Evolutionary conservation across 495 filamentous ascomycete species (phyloP).

Genomic region (Aspergillus homomorphus): DNA sequence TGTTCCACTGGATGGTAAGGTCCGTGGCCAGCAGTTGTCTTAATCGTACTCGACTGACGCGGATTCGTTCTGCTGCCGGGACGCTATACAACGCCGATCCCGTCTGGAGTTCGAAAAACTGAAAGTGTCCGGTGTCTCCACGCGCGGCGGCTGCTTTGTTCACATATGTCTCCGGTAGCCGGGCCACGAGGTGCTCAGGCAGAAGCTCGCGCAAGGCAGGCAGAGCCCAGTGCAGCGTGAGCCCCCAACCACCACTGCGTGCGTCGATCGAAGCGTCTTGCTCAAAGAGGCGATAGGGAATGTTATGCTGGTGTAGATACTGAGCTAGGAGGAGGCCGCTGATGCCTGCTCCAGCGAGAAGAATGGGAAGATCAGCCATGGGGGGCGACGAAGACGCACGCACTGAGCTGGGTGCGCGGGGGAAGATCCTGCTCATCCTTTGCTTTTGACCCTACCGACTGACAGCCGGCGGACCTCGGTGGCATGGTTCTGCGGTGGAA

Average conservation of each 20-base stretch:
- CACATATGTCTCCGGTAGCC: slow-evolving; percentile 50
- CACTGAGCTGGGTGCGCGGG: background rate
- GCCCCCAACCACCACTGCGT: slow-evolving; percentile 54
- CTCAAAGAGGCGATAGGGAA: slow-evolving; percentile 54
- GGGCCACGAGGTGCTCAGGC: slow-evolving; percentile 43
- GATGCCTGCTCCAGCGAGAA: slow-evolving; percentile 60
- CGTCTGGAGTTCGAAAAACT: slow-evolving; percentile 52
- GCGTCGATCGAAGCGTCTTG: slow-evolving; percentile 43
- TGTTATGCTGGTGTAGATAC: slow-evolving; percentile 43
- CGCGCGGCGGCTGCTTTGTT: slow-evolving; percentile 39
- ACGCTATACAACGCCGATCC: slow-evolving; percentile 44
- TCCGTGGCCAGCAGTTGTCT: slow-evolving; percentile 46
- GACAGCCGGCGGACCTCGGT: background rate
- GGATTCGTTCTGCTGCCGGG: slow-evolving; percentile 46
- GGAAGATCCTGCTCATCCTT: background rate
- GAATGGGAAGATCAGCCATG: slow-evolving; percentile 31
- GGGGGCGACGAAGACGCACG: background rate
- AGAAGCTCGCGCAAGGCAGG: slow-evolving; percentile 48
- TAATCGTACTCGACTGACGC: slow-evolving; percentile 48
- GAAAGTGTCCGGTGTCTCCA: slow-evolving; percentile 50
- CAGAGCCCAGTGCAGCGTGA: slow-evolving; percentile 59
- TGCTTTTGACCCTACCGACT: background rate
- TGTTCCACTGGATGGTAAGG: slow-evolving; percentile 50
- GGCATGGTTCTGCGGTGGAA: background rate
- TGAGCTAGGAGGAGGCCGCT: slow-evolving; percentile 60